Evolutionary conservation across 2,329 filamentous ascomycete genomes (phyloP).

Genomic region (Lojkania enalia): DNA sequence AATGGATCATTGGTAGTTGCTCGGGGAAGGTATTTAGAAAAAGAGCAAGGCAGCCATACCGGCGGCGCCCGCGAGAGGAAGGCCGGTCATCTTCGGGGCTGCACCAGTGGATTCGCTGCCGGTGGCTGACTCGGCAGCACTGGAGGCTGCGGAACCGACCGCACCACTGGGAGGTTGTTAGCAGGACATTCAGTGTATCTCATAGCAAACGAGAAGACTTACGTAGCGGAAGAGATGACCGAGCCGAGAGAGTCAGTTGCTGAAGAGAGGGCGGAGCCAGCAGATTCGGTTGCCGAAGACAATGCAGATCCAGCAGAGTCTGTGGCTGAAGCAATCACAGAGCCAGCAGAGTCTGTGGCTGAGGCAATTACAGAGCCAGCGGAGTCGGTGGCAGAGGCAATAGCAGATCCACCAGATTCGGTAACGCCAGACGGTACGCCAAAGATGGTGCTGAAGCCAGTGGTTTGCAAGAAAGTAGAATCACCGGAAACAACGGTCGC

Average conservation of each 20-base stretch:
- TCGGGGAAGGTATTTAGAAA: constrained; percentile 33
- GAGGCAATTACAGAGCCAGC: constrained; percentile 4
- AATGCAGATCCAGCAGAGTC: neutral
- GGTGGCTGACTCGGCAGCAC: constrained; percentile 12
- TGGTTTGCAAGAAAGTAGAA: constrained; percentile 21
- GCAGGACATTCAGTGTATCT: neutral
- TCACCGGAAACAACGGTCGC: constrained; percentile 18
- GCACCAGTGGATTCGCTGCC: constrained; percentile 17
- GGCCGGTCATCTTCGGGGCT: constrained; percentile 40
- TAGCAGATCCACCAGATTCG: no score
- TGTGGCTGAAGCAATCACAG: constrained; percentile 3
- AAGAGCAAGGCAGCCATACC: constrained; percentile 43
- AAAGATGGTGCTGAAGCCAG: constrained; percentile 21
- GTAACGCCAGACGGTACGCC: constrained; percentile 4
- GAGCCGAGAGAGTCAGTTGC: constrained; percentile 6
- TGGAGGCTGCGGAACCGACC: constrained; percentile 9
- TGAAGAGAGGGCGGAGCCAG: constrained; percentile 11
- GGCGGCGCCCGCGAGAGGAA: constrained; percentile 42
- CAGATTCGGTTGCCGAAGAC: constrained; percentile 3
- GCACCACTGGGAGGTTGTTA: constrained; percentile 7
- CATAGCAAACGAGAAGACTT: neutral
- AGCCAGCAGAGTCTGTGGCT: constrained; percentile 1
- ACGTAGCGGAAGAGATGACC: constrained; percentile 4
- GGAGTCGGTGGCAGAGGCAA: constrained; percentile 1
- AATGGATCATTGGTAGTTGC: neutral